Evolutionary conservation across 2,329 filamentous ascomycete species (phyloP).

Genomic region (Stachybotrys echinatus): DNA sequence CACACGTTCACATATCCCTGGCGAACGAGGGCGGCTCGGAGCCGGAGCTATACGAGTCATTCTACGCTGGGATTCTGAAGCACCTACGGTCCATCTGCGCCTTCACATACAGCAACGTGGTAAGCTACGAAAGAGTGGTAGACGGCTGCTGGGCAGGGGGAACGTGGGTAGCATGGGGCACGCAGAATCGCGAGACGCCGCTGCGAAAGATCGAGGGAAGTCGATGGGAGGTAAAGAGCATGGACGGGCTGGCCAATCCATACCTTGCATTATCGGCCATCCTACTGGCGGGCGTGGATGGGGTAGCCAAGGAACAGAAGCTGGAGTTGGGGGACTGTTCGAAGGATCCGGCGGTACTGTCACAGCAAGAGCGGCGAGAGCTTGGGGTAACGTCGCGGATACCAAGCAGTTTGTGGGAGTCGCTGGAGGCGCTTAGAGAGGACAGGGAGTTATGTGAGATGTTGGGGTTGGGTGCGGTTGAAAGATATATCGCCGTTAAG

Average conservation of each 20-base stretch:
- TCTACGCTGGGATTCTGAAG: conserved; percentile 66
- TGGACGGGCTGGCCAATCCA: conserved; percentile 77
- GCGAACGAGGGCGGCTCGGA: conserved; percentile 35
- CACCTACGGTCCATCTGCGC: conserved; percentile 64
- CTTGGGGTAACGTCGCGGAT: conserved; percentile 50
- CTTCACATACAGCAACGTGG: conserved; percentile 60
- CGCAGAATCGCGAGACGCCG: conserved; percentile 72
- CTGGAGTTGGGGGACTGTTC: conserved; percentile 49
- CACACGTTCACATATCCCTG: conserved; percentile 67
- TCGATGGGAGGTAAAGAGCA: conserved; percentile 72
- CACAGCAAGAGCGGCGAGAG: conserved; percentile 37
- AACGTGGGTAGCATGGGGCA: conserved; percentile 74
- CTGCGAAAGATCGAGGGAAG: conserved; percentile 60
- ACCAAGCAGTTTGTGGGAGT: conserved; percentile 48
- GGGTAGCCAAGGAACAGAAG: conserved; percentile 20
- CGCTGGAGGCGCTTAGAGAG: conserved; percentile 42
- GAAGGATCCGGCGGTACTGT: conserved; percentile 47
- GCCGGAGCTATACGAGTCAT: conserved; percentile 49
- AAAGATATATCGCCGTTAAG: conserved; percentile 55
- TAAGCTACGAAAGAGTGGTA: conserved; percentile 62
- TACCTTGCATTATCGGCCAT: conserved; percentile 52
- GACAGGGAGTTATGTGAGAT: conserved; percentile 40
- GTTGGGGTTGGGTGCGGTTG: conserved; percentile 46
- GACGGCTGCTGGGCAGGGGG: conserved; percentile 76
- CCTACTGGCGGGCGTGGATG: conserved; percentile 22